Conservation (phyloP, 345 rosid genomes). For the Atalantia buxifolia region DNA sequence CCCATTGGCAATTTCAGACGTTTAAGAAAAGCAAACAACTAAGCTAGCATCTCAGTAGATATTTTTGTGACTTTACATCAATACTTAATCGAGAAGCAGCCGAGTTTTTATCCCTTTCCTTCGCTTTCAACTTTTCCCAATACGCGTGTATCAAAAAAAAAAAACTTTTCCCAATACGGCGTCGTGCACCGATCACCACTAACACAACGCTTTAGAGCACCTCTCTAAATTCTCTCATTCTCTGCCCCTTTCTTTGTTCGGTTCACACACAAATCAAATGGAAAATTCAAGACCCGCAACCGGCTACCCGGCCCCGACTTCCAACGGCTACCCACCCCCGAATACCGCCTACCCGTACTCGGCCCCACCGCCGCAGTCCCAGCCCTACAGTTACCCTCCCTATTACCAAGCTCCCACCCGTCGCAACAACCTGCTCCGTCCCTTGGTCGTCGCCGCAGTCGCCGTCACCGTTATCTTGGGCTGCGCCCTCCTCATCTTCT, state of each 20-base stretch:
- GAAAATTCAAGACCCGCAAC: constrained; percentile 45
- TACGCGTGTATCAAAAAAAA: too few relatives aligned
- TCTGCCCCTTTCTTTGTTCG: neutral
- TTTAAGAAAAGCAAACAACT: too few relatives aligned
- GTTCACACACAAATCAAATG: constrained; percentile 9
- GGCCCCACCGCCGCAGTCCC: constrained; percentile 22
- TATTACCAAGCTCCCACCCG: constrained; percentile 35
- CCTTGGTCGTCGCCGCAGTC: constrained; percentile 30
- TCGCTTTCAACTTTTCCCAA: too few relatives aligned
- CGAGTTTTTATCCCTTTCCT: too few relatives aligned
- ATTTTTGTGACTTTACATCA: too few relatives aligned
- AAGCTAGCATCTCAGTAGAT: too few relatives aligned
- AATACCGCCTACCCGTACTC: constrained; percentile 48
- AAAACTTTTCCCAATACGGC: neutral
- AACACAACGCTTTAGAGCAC: too few relatives aligned
- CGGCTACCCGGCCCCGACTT: constrained; percentile 50
- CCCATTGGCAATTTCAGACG: too few relatives aligned
- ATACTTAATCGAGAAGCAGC: too few relatives aligned
- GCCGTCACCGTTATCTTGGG: constrained; percentile 40
- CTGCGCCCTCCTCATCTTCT: constrained; percentile 44
- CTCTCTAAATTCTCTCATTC: too few relatives aligned
- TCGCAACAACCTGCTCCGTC: constrained; percentile 48
- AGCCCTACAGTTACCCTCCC: constrained; percentile 24
- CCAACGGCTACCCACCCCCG: constrained; percentile 39
- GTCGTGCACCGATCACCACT: neutral